Base-by-base conservation (phyloP, 345 rosid species). In the Clausena lansium region DNA sequence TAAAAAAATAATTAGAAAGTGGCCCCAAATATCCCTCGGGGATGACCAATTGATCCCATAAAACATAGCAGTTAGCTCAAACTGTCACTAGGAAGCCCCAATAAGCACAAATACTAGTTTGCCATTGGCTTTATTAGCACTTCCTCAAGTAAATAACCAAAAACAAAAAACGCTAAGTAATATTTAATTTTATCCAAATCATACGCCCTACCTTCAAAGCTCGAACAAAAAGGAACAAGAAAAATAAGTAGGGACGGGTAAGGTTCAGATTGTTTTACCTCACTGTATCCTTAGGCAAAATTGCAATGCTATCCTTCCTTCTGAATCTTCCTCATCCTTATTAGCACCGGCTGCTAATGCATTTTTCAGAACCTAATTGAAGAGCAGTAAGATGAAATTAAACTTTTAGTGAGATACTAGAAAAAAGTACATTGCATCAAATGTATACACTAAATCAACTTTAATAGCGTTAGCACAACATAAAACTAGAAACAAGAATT, bases 261-360 rank as follows among this genome's bases (percentile, higher is more conserved):
- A 45, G 55, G 60, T 32, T 61, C 35, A 58, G 15, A 69, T 28
- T 69, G 76, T 72, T 80, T 73, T 88, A 96, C 99, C 98, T 96
- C 99, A 41, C 99, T 98, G 69, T 94, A 96, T 81, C 99, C 99
- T 77, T 98, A 96, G 36, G 99, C 91, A 88, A 96, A 96, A 88
- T n/a, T 96, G 99, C 80, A 96, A 85, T 61, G 99, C 99, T 47
- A 97, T 94, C 85, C 99, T 89, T 81, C 98, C 99, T 83, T 96
- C 99, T 13, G 99, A 89, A 88, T 96, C 99, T 84, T 88, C 98
- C 84, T 96, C 99, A 84, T 96, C 89, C 86, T 92, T 96, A 85
- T 90, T 86, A 75, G 92, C 97, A 87, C 98, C 98, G 86, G 97
- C 82, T 55, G 85, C 87, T 62, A 96, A 86, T 17, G 97, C 97